A percentile compares a stretch with the other conserved stretches of the same genome.
Conservation (phyloP, 1,284 basidiomycete genomes). For the Rhodotorula sp. region DNA sequence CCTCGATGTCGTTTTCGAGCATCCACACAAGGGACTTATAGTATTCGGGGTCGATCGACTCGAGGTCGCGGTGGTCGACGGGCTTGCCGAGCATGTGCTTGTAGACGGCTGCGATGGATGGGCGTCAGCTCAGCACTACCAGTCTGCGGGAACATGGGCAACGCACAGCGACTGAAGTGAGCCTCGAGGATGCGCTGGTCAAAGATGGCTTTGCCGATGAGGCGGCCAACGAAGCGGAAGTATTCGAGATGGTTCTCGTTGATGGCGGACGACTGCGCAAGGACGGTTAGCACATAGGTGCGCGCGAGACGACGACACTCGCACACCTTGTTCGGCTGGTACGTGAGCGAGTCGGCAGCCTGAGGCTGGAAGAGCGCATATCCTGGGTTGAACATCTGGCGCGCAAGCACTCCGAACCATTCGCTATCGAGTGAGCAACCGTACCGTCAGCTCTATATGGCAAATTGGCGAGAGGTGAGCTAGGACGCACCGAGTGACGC, state of each 20-base stretch:
- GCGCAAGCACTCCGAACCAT: constrained; percentile 80
- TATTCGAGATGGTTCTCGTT: constrained; percentile 94
- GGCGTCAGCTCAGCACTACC: too few species aligned
- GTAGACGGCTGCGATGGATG: constrained; percentile 62
- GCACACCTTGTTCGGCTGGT: constrained; percentile 50
- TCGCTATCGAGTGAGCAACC: constrained; percentile 9
- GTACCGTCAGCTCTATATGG: background rate
- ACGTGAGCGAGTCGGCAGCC: constrained; percentile 56
- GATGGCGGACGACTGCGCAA: constrained; percentile 77
- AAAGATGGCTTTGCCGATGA: constrained; percentile 94
- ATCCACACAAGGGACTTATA: constrained; percentile 92
- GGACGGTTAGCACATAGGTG: constrained; percentile 75
- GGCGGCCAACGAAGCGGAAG: constrained; percentile 97
- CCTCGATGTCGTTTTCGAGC: constrained; percentile 81
- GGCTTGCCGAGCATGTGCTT: constrained; percentile 86
- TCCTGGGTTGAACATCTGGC: constrained; percentile 99
- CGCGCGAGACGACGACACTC: constrained; percentile 35
- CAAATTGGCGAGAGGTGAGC: background rate
- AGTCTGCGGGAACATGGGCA: too few species aligned
- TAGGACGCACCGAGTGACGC: constrained; percentile 63
- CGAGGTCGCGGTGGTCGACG: constrained; percentile 89
- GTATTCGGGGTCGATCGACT: constrained; percentile 95
- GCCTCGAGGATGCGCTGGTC: constrained; percentile 95
- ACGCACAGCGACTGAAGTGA: constrained; percentile 79
- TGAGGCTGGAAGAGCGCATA: constrained; percentile 98